Evolutionary conservation across 169 alveolate genomes (phyloP).

Genomic region (Plasmodium chabaudi): DNA sequence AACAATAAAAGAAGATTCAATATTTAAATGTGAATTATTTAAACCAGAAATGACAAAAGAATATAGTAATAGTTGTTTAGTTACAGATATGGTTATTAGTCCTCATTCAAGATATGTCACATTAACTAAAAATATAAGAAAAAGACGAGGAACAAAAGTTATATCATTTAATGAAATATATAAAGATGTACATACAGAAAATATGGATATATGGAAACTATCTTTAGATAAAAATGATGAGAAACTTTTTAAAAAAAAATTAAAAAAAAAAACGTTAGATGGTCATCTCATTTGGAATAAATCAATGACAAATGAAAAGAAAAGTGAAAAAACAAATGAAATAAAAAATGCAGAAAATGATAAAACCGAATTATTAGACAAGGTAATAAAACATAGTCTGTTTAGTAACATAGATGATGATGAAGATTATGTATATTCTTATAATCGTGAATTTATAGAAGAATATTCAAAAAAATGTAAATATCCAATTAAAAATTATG

Average conservation of each 20-base stretch:
- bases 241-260: slow-evolving; percentile 51
- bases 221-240: slow-evolving; percentile 40
- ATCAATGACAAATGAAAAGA: slow-evolving; percentile 27
- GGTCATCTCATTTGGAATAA: slow-evolving; percentile 70
- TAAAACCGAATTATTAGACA: neutral
- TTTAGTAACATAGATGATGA: slow-evolving; percentile 65
- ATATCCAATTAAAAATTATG: slow-evolving; percentile 87
- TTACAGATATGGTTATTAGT: slow-evolving; percentile 88
- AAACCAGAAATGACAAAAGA: slow-evolving; percentile 19
- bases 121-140: slow-evolving; percentile 89
- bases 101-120: slow-evolving; percentile 94
- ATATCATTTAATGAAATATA: slow-evolving; percentile 54
- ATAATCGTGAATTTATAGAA: slow-evolving; percentile 54
- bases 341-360: neutral
- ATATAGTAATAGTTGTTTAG: slow-evolving; percentile 75
- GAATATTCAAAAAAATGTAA: slow-evolving; percentile 67
- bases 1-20: slow-evolving; percentile 39
- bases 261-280: slow-evolving; percentile 37
- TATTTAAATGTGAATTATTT: slow-evolving; percentile 43
- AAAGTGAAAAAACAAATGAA: neutral
- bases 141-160: slow-evolving; percentile 70
- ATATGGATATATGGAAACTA: slow-evolving; percentile 36
- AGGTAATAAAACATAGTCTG: slow-evolving; percentile 48
- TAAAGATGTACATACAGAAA: slow-evolving; percentile 62
- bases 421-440: slow-evolving; percentile 44